phyloP scores from a whole-genome alignment of 306 rosid genomes.

The Casuarina cunninghamiana region DNA sequence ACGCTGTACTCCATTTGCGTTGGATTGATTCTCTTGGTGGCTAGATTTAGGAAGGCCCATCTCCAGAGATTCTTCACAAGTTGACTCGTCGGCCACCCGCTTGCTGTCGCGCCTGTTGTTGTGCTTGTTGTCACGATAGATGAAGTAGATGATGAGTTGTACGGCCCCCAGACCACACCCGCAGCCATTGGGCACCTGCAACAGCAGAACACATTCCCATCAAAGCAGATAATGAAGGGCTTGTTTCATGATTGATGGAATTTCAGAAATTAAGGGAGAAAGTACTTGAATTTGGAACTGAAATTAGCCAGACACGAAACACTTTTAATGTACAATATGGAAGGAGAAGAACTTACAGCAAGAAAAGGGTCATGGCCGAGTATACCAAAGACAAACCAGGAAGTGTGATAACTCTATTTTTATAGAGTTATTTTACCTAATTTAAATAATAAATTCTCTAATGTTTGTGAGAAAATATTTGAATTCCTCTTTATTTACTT shows the following conservation, averaged over 20 bases:
- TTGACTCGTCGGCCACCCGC: conserved; percentile 39
- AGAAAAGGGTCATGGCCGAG: conserved; percentile 83
- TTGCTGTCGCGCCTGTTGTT: no score
- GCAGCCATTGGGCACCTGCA: conserved; percentile 75
- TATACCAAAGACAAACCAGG: conserved; percentile 81
- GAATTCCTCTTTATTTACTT: no score
- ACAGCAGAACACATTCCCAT: not conserved
- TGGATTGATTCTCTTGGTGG: conserved; percentile 28
- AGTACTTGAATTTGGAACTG: no score
- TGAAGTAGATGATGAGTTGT: conserved; percentile 69
- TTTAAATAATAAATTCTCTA: no score
- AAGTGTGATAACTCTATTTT: no score
- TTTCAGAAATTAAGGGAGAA: not conserved
- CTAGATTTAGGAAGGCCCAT: conserved; percentile 52
- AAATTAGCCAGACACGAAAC: no score
- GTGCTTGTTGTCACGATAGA: conserved; percentile 53
- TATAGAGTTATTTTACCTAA: no score
- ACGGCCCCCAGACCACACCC: conserved; percentile 62
- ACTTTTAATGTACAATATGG: no score
- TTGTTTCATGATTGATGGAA: not conserved
- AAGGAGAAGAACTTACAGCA: conserved; percentile 59
- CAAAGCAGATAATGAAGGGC: not conserved
- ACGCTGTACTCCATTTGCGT: conserved; percentile 23
- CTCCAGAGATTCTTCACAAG: conserved; percentile 43
- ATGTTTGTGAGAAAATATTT: no score